Evolutionary conservation across 2,329 filamentous ascomycete genomes (phyloP), one percentile per base, ranked within the genome.

Genomic region (Dactylella cylindrospora): DNA sequence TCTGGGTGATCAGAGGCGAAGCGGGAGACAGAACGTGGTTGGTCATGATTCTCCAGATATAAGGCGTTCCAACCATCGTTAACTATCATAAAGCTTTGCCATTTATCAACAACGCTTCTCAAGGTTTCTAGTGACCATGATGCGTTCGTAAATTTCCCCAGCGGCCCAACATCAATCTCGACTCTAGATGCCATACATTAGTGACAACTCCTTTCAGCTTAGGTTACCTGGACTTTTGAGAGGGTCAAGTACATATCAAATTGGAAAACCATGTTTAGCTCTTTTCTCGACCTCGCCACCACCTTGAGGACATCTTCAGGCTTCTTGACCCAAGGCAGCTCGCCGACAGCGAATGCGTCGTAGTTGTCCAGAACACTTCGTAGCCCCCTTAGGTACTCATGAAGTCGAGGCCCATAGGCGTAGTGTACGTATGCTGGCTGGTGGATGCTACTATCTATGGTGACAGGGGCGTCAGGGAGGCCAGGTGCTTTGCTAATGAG

Each of bases 261-360:
- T 67, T 85, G 81, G 72, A 88, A 86, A 29, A 86, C 83, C 82
- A 87, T 86, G 70, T 79, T 82, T 38, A 86, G 72, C 69, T 86
- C 82, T 25, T 75, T 9, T 79, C 76, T 46, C 80, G 80, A 77
- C 13, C 75, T 77, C 3, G 75, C 76, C 2, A 86, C 82, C 6
- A 76, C 76, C 9, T 74, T 73, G 3, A 82, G 68, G 1, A 81
- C 75, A 57, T 80, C 77, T 5, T 77, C 77, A 6, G 77, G 71
- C 7, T 73, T 72, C 44, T 76, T 75, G 3, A 76, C 72, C 66
- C 70, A 68, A 0, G 83, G 82, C 15, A 86, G 78, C 71, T 88
- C 84, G 40, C 85, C 85, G 0, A 88, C 84, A 0, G 83, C 86
- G 71, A 88, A 80, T 13, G 81, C 79, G 50, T 80, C 79, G 70